These are phyloP conservation scores for Hemileccinum rubropunctum DNA, from an alignment of 768 basidiomycete genomes.

Conservation along the genomic window DNA sequence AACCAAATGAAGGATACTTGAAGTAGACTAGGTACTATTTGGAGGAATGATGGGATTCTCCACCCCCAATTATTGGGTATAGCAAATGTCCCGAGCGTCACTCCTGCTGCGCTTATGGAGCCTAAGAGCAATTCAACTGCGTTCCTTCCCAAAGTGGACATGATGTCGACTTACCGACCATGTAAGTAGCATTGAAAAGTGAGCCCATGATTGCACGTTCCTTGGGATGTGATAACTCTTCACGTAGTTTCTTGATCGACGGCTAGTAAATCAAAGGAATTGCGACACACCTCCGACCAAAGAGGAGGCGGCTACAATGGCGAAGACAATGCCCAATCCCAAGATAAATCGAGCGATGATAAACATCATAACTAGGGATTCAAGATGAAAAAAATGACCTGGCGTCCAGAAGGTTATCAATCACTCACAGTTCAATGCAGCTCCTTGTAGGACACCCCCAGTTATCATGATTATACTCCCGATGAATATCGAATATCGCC, in stretches of 20 bases:
- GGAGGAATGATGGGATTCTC: conserved; percentile 32
- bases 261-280: neutral
- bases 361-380: neutral
- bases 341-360: neutral
- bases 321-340: neutral
- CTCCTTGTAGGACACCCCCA: neutral
- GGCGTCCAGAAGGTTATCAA: neutral
- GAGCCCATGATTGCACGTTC: conserved; percentile 15
- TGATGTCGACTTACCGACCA: conserved; percentile 9
- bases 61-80: conserved; percentile 35
- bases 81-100: conserved; percentile 61
- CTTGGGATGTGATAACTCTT: conserved; percentile 22
- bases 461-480: neutral
- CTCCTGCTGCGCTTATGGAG: conserved; percentile 40
- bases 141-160: too few relatives aligned
- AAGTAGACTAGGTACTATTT: conserved; percentile 50
- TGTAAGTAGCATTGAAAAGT: conserved; percentile 7
- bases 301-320: neutral
- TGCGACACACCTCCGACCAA: neutral
- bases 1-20: conserved; percentile 55
- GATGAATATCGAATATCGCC: neutral
- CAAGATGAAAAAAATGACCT: neutral
- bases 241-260: neutral
- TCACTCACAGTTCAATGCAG: neutral
- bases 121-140: conserved; percentile 4